Conservation (phyloP, 2,329 filamentous ascomycete genomes). For the Colletotrichum liriopes region DNA sequence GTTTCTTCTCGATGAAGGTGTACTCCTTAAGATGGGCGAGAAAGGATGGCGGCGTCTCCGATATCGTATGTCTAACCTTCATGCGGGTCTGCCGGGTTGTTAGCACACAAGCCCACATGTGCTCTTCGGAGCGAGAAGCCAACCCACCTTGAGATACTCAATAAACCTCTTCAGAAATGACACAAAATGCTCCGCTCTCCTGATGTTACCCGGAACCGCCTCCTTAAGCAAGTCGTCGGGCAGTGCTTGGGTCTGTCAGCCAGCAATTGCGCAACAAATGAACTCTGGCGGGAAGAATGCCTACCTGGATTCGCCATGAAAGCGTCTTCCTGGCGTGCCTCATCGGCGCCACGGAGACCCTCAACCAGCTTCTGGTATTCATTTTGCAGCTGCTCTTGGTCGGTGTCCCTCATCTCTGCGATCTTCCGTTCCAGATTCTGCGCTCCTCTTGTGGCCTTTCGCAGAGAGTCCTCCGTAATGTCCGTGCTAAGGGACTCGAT, state of each 20-base stretch:
- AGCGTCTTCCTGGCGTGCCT: constrained; percentile 91
- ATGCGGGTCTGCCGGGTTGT: constrained; percentile 79
- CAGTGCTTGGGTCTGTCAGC: constrained; percentile 69
- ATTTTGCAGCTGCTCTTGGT: constrained; percentile 93
- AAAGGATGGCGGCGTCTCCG: constrained; percentile 95
- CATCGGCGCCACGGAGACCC: constrained; percentile 88
- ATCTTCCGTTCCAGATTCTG: constrained; percentile 93
- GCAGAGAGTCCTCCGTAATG: constrained; percentile 93
- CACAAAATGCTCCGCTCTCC: constrained; percentile 95
- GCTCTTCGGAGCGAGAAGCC: too few species aligned
- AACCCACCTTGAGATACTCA: constrained; percentile 85
- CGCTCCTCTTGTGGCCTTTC: constrained; percentile 91
- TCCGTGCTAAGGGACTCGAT: constrained; percentile 98
- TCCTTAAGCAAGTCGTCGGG: constrained; percentile 96
- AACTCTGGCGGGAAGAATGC: constrained; percentile 22
- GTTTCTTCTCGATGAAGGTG: constrained; percentile 98
- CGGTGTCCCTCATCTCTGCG: constrained; percentile 93
- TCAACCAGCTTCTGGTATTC: constrained; percentile 97
- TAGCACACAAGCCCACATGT: neutral
- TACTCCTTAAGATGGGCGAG: constrained; percentile 93
- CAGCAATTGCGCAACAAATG: neutral
- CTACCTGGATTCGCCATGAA: constrained; percentile 93
- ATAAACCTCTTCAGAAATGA: constrained; percentile 97
- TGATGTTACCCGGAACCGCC: constrained; percentile 95
- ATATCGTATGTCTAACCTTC: constrained; percentile 98